Conservation (phyloP, 1,284 basidiomycete genomes). For the Leccinum pseudoinsigne region DNA sequence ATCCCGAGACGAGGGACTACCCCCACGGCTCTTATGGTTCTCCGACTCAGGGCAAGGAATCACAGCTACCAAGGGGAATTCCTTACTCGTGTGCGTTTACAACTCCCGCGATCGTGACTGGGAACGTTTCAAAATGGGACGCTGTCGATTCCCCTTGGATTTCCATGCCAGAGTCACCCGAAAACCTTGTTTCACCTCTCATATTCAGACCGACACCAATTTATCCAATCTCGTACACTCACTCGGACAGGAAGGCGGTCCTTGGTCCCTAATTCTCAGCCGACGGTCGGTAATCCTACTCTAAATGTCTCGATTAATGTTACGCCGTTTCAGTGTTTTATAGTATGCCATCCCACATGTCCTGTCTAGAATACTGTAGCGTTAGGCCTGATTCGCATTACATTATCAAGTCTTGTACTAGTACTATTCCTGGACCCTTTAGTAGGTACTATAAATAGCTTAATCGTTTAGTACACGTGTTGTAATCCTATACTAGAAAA, state of each 20-base stretch:
- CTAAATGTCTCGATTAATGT: not conserved
- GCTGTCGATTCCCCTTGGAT: slow-evolving; percentile 1
- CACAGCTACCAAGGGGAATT: slow-evolving; percentile 11
- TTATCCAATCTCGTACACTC: slow-evolving; percentile 29
- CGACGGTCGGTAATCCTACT: not conserved
- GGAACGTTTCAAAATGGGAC: slow-evolving; percentile 4
- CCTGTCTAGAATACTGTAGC: slow-evolving; percentile 20
- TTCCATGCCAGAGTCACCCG: slow-evolving; percentile 9
- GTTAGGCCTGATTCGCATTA: slow-evolving; percentile 5
- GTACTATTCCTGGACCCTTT: not conserved
- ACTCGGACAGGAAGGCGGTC: slow-evolving; percentile 9
- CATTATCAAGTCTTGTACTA: slow-evolving; percentile 7
- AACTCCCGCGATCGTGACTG: slow-evolving; percentile 1
- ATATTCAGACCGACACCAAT: slow-evolving; percentile 31
- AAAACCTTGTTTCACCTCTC: slow-evolving; percentile 17
- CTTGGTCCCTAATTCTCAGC: slow-evolving; percentile 10
- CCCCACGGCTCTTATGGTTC: slow-evolving; percentile 7
- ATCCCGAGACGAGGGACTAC: slow-evolving; percentile 11
- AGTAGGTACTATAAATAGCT: not conserved
- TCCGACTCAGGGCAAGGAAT: slow-evolving; percentile 16
- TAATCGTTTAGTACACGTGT: slow-evolving; percentile 9
- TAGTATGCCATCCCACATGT: slow-evolving; percentile 10
- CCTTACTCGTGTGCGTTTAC: slow-evolving; percentile 7
- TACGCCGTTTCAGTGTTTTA: slow-evolving; percentile 15
- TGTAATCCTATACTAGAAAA: not conserved